A percentile compares a stretch with the other conserved stretches of the same genome.
Evolutionary conservation across 2,329 filamentous ascomycete species (phyloP).

Genomic region (Fusarium penzigii): DNA sequence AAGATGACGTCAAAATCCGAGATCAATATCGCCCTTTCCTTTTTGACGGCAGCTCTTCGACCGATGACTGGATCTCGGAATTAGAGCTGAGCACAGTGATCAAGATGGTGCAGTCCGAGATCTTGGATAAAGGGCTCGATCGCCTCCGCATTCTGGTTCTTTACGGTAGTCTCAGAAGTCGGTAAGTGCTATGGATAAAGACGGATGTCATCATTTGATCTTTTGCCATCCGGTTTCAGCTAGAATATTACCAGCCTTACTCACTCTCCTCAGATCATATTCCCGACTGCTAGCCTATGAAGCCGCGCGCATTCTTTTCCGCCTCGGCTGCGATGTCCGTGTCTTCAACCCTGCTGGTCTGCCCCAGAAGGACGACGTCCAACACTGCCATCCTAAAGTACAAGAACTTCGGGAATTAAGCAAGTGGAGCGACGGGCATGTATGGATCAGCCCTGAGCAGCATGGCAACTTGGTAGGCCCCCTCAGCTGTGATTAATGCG

Average conservation of each 20-base stretch:
- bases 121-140: constrained; percentile 38
- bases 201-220: not conserved
- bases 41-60: constrained; percentile 36
- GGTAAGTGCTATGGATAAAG: constrained; percentile 20
- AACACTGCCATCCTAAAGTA: constrained; percentile 60
- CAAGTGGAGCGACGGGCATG: constrained; percentile 65
- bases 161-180: constrained; percentile 58
- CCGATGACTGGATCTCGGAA: constrained; percentile 55
- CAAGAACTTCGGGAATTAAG: constrained; percentile 63
- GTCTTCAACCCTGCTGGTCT: constrained; percentile 60
- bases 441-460: constrained; percentile 68
- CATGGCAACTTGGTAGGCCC: constrained; percentile 59
- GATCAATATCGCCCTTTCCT: constrained; percentile 59
- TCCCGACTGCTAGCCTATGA: constrained; percentile 62
- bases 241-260: not conserved
- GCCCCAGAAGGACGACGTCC: constrained; percentile 63
- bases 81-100: constrained; percentile 57
- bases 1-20: constrained; percentile 50
- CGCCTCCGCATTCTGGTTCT: constrained; percentile 59
- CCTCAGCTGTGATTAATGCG: not conserved
- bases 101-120: constrained; percentile 47
- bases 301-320: constrained; percentile 59
- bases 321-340: constrained; percentile 66
- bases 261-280: constrained; percentile 47
- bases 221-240: not conserved